Evolutionary conservation across 768 basidiomycete genomes (phyloP), one percentile per base, ranked within the genome.

Genomic region (Leccinum longicurvipes): DNA sequence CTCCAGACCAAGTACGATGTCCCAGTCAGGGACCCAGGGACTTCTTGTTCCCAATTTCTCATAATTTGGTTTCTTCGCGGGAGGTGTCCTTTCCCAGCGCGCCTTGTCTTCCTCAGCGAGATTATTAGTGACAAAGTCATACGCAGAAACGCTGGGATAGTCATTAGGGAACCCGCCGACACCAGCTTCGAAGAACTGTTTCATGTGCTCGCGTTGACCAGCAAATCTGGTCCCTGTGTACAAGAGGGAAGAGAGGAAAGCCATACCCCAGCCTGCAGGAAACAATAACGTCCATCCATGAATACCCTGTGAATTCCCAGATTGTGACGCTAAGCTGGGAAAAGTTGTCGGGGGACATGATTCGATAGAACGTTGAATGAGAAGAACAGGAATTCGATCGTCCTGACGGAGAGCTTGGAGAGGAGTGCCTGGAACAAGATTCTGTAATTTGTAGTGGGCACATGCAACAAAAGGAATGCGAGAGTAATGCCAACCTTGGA

Each of bases 281-380:
- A 96, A 69, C 46, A 97, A 76, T 9, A 99, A 74, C 8, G 86
- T 93, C 88, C 91, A 97, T 36, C 95, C 94, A 63, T 93, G 85
- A 28, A 93, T 74, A 1, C 79, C 74, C 60, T 77, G 74, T 10
- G 64, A 69, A 2, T 47, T 54, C 42, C 72, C 68, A 15, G 69
- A 63, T 34, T 56, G 57, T 8, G 67, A 62, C 15, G 63, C 56
- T 39, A 55, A 56, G 15, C 19, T 4, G 1, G 57, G 25, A 54
- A 65, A 47, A 14, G 64, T 51, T 3, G n/a, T n/a, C n/a, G 71
- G 31, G 1, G 53, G 25, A 54, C 47, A 50, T n/a, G 68, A 62
- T 58, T 84, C 83, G 21, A 91, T 63, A 10, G 91, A 87, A 21
- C 84, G 84, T 66, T 94, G 93, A 7, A 95, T 81, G 46, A 99